phyloP scores from a whole-genome alignment of 2,329 filamentous ascomycete species.

The Fusarium sp. region DNA sequence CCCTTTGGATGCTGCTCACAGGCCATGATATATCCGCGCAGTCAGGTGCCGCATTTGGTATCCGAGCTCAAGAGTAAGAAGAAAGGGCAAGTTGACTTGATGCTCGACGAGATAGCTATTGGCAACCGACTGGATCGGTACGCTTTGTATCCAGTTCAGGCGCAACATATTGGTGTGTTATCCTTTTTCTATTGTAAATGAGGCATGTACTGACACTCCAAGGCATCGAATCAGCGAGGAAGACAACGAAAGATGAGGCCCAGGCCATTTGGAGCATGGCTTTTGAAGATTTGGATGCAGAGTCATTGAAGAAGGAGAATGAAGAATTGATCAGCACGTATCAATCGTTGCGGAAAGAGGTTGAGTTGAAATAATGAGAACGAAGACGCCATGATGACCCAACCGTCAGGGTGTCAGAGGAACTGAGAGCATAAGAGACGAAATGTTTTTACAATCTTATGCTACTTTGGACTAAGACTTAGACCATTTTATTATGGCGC shows the following conservation, averaged over 20 bases:
- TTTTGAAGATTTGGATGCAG: conserved; percentile 7
- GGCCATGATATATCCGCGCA: conserved; percentile 17
- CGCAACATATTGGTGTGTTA: conserved; percentile 23
- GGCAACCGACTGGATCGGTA: conserved; percentile 9
- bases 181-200: rapidly evolving
- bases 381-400: background rate
- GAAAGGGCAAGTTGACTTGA: conserved; percentile 22
- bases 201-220: rapidly evolving
- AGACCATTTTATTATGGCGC: background rate
- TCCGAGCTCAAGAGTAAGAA: background rate
- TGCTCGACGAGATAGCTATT: conserved; percentile 13
- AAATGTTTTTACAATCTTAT: background rate
- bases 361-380: background rate
- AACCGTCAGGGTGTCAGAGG: background rate
- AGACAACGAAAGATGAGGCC: conserved; percentile 15
- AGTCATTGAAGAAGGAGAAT: background rate
- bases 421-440: too few species aligned
- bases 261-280: conserved; percentile 29
- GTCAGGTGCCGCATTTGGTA: conserved; percentile 2
- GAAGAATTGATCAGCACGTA: background rate
- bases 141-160: conserved; percentile 23
- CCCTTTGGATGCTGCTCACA: conserved; percentile 28
- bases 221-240: conserved; percentile 19
- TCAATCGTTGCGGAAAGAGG: background rate
- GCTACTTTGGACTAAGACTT: background rate